Base-by-base conservation (phyloP, 257 asterid species). In the Nyctanthes arbortristis region DNA sequence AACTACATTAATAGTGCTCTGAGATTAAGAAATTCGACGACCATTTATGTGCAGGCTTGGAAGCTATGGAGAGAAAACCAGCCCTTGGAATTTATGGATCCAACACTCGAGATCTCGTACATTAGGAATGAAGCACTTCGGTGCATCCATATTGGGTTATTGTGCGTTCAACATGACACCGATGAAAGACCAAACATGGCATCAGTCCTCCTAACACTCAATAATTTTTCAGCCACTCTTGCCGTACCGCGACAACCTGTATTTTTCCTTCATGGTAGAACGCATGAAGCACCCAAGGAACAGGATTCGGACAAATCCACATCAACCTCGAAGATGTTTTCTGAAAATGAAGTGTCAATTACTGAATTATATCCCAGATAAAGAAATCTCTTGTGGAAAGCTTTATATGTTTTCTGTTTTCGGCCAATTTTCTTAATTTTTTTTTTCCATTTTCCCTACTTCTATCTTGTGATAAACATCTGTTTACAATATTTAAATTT, bases 1-100 rank as follows among this genome's bases (percentile, higher is more conserved):
- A n/a, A n/a, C n/a, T n/a, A n/a, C n/a, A n/a, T n/a, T n/a, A n/a
- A n/a, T n/a, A n/a, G n/a, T n/a, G n/a, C n/a, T n/a, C n/a, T n/a
- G n/a, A n/a, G n/a, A n/a, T n/a, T n/a, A n/a, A n/a, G n/a, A n/a
- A n/a, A n/a, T n/a, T n/a, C n/a, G n/a, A n/a, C n/a, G n/a, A n/a
- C n/a, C n/a, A n/a, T n/a, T n/a, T n/a, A n/a, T n/a, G n/a, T 56
- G 62, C 29, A 63, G 67, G 67, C 45, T 63, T 63, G 67, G 67
- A 63, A 63, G 10, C 52, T 33, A 16, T 63, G 54, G 67, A 63
- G 28, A 52, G 67, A 63, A 20, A 20, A 35, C 14, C 34, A 27
- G 25, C 67, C 67, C 24, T 34, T 35, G 12, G 54, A 35, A 20
- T 31, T 63, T 25, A 5, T 63, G 22, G 67, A 63, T 34, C 45